Evolutionary conservation across 306 rosid genomes (phyloP), one percentile per base, ranked within the genome.

Genomic region (Corylus avellana): DNA sequence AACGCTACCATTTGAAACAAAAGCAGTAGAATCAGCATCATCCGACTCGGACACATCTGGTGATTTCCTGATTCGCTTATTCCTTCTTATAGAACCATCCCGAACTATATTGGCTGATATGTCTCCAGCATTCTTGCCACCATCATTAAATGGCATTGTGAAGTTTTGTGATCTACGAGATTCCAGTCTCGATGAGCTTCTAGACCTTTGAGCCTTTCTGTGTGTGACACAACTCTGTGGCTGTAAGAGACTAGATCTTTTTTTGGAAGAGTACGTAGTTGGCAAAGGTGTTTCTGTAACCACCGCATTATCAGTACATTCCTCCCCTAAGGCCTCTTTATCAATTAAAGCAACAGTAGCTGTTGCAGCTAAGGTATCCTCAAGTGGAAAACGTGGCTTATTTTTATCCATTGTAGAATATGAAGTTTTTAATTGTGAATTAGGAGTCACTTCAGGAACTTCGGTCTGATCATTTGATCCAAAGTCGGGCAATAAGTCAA

Each of bases 171-270:
- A 74, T 77, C 83, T 84, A 35, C 80, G 85, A 11, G 83, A 79
- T 48, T 82, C 91, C 76, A 75, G 86, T 85, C 91, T 85, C 17
- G 89, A 92, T 69, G 88, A 88, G 76, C 86, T 89, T 87, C 97
- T 91, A 14, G 91, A 87, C 90, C 83, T 89, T 42, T 88, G 87
- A 81, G 83, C 81, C 76, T 84, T 81, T 68, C 77, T 86, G 58
- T 78, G 78, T 70, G 82, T 79, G 76, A 77, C 75, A 66, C 82
- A 67, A 63, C 89, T 81, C 78, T 86, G 91, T 2, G 77, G 64
- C 72, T 76, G 82, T 74, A 82, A 77, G 61, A 87, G 86, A 27
- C 86, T 74, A 75, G 93, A 85, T 84, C 93, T 91, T 85, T 86
- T 92, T 68, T 91, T 85, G 53, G 93, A 87, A 80, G 88, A 73